Percentiles rank a stretch among this genome's conserved stretches.
Evolutionary conservation across 805 yeast species (phyloP).

Genomic region (Lipomyces sp.): DNA sequence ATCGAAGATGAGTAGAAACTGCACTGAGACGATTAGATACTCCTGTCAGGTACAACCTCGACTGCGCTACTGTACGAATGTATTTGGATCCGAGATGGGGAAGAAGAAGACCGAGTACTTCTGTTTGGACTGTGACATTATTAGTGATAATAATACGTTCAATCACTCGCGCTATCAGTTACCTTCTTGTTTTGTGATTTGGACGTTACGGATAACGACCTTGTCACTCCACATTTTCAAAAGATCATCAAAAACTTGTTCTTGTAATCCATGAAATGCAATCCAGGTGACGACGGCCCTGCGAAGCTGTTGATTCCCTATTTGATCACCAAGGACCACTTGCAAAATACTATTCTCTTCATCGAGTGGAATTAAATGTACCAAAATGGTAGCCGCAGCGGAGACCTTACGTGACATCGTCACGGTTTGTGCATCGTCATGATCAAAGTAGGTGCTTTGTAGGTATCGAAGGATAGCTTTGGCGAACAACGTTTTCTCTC

Average conservation of each 20-base stretch:
- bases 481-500: constrained; percentile 16
- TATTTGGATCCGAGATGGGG: constrained; percentile 19
- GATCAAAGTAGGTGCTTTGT: constrained; percentile 14
- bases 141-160: neutral
- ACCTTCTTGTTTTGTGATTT: constrained; percentile 29
- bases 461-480: constrained; percentile 13
- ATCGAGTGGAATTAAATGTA: constrained; percentile 11
- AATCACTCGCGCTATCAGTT: neutral
- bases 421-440: constrained; percentile 1
- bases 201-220: constrained; percentile 21
- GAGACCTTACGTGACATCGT: neutral
- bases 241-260: constrained; percentile 22
- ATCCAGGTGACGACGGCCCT: constrained; percentile 26
- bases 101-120: constrained; percentile 20
- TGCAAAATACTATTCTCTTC: constrained; percentile 15
- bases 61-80: constrained; percentile 39
- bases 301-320: constrained; percentile 11
- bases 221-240: constrained; percentile 27
- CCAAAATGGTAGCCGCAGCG: constrained; percentile 12
- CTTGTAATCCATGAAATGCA: constrained; percentile 22
- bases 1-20: constrained; percentile 52
- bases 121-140: constrained; percentile 5
- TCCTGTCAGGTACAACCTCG: constrained; percentile 52
- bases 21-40: constrained; percentile 63
- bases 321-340: constrained; percentile 1